Evolutionary conservation across 169 alveolate species (phyloP), one percentile per base, ranked within the genome.

Genomic region (Eimeria necatrix): DNA sequence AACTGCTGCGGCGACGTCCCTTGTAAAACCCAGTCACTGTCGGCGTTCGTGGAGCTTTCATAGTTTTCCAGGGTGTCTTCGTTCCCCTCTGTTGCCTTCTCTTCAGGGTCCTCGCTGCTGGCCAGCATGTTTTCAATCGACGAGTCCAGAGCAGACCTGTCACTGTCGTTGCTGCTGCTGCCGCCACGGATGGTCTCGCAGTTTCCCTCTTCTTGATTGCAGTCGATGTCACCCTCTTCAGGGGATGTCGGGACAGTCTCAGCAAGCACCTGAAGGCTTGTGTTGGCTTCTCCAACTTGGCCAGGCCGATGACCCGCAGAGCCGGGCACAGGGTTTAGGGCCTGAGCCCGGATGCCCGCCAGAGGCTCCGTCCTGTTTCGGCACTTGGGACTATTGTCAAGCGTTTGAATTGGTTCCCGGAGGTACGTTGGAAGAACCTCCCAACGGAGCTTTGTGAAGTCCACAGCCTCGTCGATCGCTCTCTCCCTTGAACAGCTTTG

Each of bases 331-430:
- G 41, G 41, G 41, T 32, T 49, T 2, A 20, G 7, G 46, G n/a
- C 68, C 7, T 76, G 86, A 61, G 86, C 86, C 48, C 49, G 68
- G 48, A 76, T 76, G 18, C 86, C 86, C 4, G 68, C 68, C 12
- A 76, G 86, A 8, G 86, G 86, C 48, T 76, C 86, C 51, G 48
- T 48, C 64, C 4, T 18, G 16, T 22, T 4, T 16, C 22, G 4
- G n/a, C 64, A 7, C 48, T 7, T 9, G 2, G 64, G 22, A 3
- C 16, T 48, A 8, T 41, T 48, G 64, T 2, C 10, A 1, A 18
- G 4, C 32, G 22, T 7, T 0, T 61, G 46, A 6, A 10, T 18
- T 41, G 14, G 7, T 22, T 48, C 10, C 86, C 86, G 48, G 22
- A 76, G 46, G 41, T 76, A 46, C 4, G 64, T 41, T 3, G 86